Conservation (phyloP, 1,139 yeast genomes). For the Hyphopichia burtonii region DNA sequence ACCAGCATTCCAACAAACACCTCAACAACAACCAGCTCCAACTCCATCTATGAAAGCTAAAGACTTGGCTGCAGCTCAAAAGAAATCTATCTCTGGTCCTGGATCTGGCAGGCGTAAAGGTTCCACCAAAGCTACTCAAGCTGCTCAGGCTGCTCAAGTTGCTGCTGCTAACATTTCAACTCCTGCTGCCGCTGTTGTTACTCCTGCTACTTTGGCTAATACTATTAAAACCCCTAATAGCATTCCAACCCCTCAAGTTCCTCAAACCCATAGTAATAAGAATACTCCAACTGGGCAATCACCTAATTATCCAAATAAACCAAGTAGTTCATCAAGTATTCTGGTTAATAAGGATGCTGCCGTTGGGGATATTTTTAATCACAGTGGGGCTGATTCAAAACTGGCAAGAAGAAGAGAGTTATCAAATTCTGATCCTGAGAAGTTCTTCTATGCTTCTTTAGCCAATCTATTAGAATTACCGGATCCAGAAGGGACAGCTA, state of each 20-base stretch:
- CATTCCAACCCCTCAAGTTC: conserved; percentile 44
- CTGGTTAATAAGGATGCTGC: conserved; percentile 8
- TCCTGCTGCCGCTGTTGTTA: conserved; percentile 32
- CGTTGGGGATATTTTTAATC: conserved; percentile 23
- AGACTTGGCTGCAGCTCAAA: conserved; percentile 1
- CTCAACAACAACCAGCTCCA: conserved; percentile 10
- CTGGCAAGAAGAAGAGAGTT: conserved; percentile 47
- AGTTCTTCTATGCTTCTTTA: conserved; percentile 51
- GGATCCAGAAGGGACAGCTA: conserved; percentile 24
- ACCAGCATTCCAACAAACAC: conserved; percentile 8
- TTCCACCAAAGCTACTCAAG: conserved; percentile 20
- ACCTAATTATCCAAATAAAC: conserved; percentile 24
- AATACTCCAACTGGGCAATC: conserved; percentile 44
- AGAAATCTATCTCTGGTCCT: conserved; percentile 10
- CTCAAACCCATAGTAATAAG: conserved; percentile 35
- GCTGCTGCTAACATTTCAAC: conserved; percentile 32
- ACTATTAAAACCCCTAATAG: conserved; percentile 47
- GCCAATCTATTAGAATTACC: conserved; percentile 51
- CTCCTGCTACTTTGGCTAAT: conserved; percentile 42
- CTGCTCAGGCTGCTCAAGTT: conserved; percentile 23
- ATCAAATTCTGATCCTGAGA: conserved; percentile 45
- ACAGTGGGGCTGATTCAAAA: conserved; percentile 27
- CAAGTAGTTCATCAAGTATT: conserved; percentile 10
- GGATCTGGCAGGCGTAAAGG: conserved; percentile 27
- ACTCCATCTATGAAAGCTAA: conserved; percentile 13